Conservation (phyloP, 2,329 filamentous ascomycete species). For the Hymenoscyphus scutula region DNA sequence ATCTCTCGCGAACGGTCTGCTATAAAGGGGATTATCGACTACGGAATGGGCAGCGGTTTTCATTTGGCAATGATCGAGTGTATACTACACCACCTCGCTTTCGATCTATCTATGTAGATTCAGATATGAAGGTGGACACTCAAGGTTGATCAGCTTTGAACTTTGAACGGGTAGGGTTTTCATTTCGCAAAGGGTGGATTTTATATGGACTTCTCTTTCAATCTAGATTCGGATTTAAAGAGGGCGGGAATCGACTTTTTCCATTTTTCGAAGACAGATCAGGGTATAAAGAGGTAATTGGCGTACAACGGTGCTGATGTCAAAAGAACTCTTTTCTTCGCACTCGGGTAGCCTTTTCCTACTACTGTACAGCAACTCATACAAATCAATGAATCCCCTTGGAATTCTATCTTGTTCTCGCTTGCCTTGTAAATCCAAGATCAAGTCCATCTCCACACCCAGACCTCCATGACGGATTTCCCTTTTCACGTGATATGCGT, state of each 20-base stretch:
- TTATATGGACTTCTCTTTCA: neutral
- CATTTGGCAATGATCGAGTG: neutral
- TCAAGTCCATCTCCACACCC: neutral
- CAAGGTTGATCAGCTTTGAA: neutral
- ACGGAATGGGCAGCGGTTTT: neutral
- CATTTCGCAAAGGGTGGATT: neutral
- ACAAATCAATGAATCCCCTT: neutral
- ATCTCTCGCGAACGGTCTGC: too few species aligned
- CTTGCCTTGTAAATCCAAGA: neutral
- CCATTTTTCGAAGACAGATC: neutral
- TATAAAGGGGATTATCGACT: too few species aligned
- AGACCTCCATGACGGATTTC: neutral
- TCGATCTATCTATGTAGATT: neutral
- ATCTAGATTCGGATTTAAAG: neutral
- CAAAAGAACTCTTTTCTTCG: neutral
- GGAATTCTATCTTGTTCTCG: slow-evolving; percentile 6
- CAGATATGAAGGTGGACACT: too few species aligned
- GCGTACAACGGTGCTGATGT: neutral
- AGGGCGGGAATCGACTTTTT: neutral
- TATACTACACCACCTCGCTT: neutral
- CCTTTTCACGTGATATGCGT: slow-evolving; percentile 17
- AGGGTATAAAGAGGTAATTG: neutral
- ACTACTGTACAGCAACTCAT: slow-evolving; percentile 12
- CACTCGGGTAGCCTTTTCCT: neutral
- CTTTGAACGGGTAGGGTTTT: neutral